A percentile compares a stretch with the other conserved stretches of the same genome.
Conservation (phyloP, 495 filamentous ascomycete genomes). For the Penicillium macrosclerotiorum region DNA sequence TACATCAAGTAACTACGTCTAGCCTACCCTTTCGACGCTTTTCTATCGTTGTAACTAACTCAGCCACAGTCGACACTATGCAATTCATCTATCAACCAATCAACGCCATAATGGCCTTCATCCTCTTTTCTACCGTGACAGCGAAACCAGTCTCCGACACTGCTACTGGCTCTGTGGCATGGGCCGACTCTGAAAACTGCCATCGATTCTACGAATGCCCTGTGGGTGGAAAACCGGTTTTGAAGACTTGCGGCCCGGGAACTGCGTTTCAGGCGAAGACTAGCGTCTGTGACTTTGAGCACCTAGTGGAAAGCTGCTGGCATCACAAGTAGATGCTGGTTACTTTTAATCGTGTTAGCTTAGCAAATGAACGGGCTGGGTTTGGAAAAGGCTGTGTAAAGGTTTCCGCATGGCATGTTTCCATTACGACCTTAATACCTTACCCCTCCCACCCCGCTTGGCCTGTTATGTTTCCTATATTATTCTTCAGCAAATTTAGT, state of each 20-base stretch:
- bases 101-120: slow-evolving; percentile 3
- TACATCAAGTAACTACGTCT: background rate
- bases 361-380: background rate
- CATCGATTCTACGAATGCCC: slow-evolving; percentile 12
- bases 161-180: background rate
- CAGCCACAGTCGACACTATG: slow-evolving; percentile 4
- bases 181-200: slow-evolving; percentile 8
- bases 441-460: no score
- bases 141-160: slow-evolving; percentile 1
- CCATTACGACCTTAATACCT: no score
- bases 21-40: background rate
- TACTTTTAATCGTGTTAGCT: background rate
- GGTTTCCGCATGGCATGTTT: no score
- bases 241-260: slow-evolving; percentile 11
- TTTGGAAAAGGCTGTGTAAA: no score
- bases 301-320: slow-evolving; percentile 5
- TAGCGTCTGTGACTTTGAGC: slow-evolving; percentile 7
- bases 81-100: slow-evolving; percentile 3
- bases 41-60: background rate
- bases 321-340: background rate
- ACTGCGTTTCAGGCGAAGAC: slow-evolving; percentile 7
- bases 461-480: no score
- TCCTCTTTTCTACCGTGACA: background rate
- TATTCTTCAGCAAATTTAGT: no score
- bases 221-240: slow-evolving; percentile 2